These are phyloP conservation scores for Fraxinus baroniana DNA, from an alignment of 305 asterid genomes.

Conservation along the genomic window DNA sequence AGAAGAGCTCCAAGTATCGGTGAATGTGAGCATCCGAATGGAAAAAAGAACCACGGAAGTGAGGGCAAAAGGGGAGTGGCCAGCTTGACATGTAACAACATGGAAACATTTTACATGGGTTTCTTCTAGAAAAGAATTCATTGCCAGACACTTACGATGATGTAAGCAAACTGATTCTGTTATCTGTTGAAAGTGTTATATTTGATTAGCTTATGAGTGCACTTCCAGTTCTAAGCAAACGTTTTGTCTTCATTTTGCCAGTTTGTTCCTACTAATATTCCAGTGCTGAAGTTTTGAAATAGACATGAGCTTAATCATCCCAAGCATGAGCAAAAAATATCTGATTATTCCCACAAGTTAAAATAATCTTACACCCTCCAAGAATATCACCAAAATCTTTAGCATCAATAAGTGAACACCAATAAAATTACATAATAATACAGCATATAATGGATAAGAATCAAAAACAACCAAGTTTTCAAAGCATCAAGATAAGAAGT, in stretches of 20 bases:
- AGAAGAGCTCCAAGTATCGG: no score
- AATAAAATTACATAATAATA: no score
- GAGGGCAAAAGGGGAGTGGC: no score
- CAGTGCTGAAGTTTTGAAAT: no score
- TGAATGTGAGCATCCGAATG: no score
- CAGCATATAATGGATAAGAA: neutral
- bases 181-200: neutral
- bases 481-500: neutral
- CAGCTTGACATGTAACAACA: neutral
- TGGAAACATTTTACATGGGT: neutral
- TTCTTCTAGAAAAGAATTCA: neutral
- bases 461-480: neutral
- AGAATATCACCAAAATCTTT: neutral
- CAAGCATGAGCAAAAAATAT: no score
- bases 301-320: no score
- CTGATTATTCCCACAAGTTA: no score
- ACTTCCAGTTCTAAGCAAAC: no score
- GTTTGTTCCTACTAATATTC: no score
- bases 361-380: neutral
- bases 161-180: neutral
- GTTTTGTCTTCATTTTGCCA: no score
- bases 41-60: no score
- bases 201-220: neutral
- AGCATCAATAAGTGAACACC: neutral
- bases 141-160: neutral